Conservation (phyloP, 306 rosid species). For the Sesbania bispinosa region DNA sequence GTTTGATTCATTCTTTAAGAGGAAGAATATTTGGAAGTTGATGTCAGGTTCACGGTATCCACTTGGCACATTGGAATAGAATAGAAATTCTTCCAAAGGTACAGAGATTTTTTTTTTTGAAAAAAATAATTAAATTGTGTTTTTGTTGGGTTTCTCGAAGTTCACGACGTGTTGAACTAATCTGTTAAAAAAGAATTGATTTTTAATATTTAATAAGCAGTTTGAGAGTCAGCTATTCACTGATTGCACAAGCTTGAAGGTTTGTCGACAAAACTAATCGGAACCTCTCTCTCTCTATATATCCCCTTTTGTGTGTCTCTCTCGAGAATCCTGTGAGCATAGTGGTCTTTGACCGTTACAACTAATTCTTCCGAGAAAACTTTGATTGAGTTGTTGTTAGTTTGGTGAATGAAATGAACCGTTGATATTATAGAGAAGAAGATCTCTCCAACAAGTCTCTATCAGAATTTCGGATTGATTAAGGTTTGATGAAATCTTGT, state of each 20-base stretch:
- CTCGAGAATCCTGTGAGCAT: constrained; percentile 16
- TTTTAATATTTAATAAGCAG: constrained; percentile 29
- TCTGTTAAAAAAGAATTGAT: not conserved
- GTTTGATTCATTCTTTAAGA: constrained; percentile 8
- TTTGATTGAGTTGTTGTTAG: constrained; percentile 37
- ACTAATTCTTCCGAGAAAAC: constrained; percentile 33
- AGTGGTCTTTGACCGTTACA: constrained; percentile 43
- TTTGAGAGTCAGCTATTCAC: constrained; percentile 33
- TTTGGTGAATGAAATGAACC: constrained; percentile 41
- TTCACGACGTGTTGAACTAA: constrained; percentile 43
- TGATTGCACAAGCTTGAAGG: constrained; percentile 26
- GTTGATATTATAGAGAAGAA: not conserved
- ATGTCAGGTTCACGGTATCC: constrained; percentile 10
- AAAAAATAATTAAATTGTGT: not conserved
- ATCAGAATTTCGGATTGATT: constrained; percentile 30
- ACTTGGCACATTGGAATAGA: constrained; percentile 7
- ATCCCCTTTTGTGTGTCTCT: not conserved
- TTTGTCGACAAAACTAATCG: constrained; percentile 7
- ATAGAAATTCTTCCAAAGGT: constrained; percentile 29
- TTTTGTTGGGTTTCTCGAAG: constrained; percentile 42
- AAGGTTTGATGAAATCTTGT: constrained; percentile 33
- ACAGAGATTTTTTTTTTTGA: not conserved
- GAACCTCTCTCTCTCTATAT: not conserved
- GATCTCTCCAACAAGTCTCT: not conserved
- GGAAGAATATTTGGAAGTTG: constrained; percentile 28